Conservation (phyloP, 306 rosid species). For the Aeschynomene evenia region DNA sequence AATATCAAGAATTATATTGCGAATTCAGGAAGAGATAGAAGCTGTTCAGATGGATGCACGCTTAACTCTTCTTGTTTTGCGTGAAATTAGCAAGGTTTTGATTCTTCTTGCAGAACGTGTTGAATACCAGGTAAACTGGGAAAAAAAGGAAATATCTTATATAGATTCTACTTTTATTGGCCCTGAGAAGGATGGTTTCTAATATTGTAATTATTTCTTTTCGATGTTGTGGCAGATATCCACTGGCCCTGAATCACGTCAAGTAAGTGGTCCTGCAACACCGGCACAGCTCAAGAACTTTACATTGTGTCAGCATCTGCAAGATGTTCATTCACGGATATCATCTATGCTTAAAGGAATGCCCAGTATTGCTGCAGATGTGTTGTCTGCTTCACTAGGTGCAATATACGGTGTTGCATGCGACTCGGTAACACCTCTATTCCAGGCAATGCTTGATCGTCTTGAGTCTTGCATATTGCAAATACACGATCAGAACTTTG, state of each 20-base stretch:
- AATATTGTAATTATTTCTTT: conserved; percentile 23
- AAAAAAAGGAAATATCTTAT: background rate
- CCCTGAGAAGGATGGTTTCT: conserved; percentile 5
- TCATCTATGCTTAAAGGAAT: conserved; percentile 67
- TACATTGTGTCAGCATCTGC: conserved; percentile 82
- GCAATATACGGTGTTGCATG: conserved; percentile 91
- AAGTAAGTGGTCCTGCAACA: conserved; percentile 87
- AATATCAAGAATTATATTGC: conserved; percentile 72
- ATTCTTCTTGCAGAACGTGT: conserved; percentile 78
- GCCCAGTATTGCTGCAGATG: conserved; percentile 87
- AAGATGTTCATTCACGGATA: conserved; percentile 77
- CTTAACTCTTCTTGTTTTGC: conserved; percentile 93
- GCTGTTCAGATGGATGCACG: conserved; percentile 92
- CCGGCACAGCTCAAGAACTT: conserved; percentile 94
- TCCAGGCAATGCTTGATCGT: conserved; percentile 96
- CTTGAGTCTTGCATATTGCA: conserved; percentile 94
- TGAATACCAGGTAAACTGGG: conserved; percentile 74
- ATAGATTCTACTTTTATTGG: conserved; percentile 7
- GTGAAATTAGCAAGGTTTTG: conserved; percentile 93
- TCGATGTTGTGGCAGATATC: conserved; percentile 67
- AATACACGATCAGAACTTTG: conserved; percentile 90
- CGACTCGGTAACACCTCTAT: conserved; percentile 82
- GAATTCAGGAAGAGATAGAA: conserved; percentile 95
- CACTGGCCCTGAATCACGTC: conserved; percentile 96
- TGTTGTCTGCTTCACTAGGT: conserved; percentile 88